Evolutionary conservation across 2,329 filamentous ascomycete genomes (phyloP), one percentile per base, ranked within the genome.

Genomic region (Byssoonygena ceratinophila): DNA sequence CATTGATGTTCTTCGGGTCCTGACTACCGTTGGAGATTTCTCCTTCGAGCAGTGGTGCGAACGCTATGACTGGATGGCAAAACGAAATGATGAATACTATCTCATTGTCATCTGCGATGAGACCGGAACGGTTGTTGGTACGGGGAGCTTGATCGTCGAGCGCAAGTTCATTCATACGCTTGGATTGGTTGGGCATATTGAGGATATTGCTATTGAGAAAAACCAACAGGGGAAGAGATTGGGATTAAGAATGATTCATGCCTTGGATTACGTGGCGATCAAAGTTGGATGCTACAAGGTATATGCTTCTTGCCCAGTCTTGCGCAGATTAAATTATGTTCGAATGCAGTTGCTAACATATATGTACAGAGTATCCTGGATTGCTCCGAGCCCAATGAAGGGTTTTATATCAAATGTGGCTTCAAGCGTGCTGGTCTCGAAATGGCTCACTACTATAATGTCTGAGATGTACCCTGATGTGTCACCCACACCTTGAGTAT

Each of bases 171-270:
- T 74, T 44, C 72, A 74, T 54, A 64, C 66, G 12, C 64, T 74
- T 40, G 72, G 72, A 4, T 59, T 68, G 60, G 91, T 96, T 23
- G 92, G 91, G 11, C 92, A 97, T 71, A 96, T 97, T 70, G 92
- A 97, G 70, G 92, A 98, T 67, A 96, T 98, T 67, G 90, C 91
- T 16, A 90, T 98, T 34, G 83, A 87, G 59, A 89, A 90, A 72
- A 87, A 94, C 63, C 89, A 97, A 73, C 92, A 97, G 71, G 92
- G 92, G 61, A 96, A 97, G 80, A 96, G 95, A 74, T 77, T 97
- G 40, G 92, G 92, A 3, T 74, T 96, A 64, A 80, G 88, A 60
- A 84, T 97, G 60, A 97, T 97, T 63, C 87, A 97, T 73, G 89
- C 91, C 6, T 78, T 98, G 65, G 90, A 97, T 71, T 85, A 78